Evolutionary conservation across 257 asterid genomes (phyloP), one percentile per base, ranked within the genome.

Genomic region (Solanum pimpinellifolium): DNA sequence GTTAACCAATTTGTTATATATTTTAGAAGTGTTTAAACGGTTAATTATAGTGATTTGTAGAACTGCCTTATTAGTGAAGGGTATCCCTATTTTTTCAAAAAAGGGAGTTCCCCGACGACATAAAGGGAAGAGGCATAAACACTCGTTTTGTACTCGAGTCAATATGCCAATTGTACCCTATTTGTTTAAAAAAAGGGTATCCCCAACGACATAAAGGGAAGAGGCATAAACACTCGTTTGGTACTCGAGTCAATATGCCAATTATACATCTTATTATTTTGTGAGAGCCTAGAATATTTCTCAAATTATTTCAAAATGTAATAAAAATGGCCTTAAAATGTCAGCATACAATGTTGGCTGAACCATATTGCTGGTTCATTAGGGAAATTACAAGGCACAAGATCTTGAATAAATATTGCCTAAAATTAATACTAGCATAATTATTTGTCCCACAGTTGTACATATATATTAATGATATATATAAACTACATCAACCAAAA

Each of bases 401-500:
- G 84, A 77, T 85, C 27, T 84, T 37, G n/a, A 14, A 56, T 23
- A 60, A 66, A 41, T 75, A 25, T 25, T 86, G 41, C 89, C 85
- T 70, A 84, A 25, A 33, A 68, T 65, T 85, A 73, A 52, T 86
- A 83, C 86, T 60, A 83, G 39, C 66, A 77, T 88, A 86, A 86
- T 89, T 29, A 81, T 84, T 85, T 12, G 59, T 68, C 73, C 62
- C 29, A 65, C 11, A 33, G 4, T 47, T 72, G 66, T 66, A 41
- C 68, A 46, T 16, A 13, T 78, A 88, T 74, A 37, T 52, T 52
- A 52, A 52, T 21, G 4, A 56, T 56, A 9, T 11, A 73, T 70
- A 68, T 76, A 88, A 89, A 81, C 87, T 88, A 88, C 88, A 85
- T 1, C 87, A 85, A 81, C 90, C 87, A 88, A 86, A 91, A 86